Evolutionary conservation across 2,329 filamentous ascomycete species (phyloP).

Genomic region (Nannizziopsis arthrosporioides): DNA sequence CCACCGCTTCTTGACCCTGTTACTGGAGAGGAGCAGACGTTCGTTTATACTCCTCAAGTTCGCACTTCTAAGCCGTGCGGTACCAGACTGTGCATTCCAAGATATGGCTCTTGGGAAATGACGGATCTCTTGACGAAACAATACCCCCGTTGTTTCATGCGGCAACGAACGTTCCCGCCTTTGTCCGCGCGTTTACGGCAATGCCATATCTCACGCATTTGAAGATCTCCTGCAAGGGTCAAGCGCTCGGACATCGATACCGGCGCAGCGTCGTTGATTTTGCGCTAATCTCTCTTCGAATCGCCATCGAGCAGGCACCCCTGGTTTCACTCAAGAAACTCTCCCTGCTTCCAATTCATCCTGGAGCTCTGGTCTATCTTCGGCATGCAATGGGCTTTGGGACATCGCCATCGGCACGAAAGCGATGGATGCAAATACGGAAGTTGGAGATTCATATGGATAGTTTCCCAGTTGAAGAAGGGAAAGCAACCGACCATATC

Average conservation of each 20-base stretch:
- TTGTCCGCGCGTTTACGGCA: conserved; percentile 60
- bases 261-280: conserved; percentile 74
- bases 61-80: conserved; percentile 47
- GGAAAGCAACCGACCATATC: conserved; percentile 53
- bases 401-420: conserved; percentile 56
- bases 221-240: conserved; percentile 63
- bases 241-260: conserved; percentile 57
- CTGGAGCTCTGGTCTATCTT: conserved; percentile 64
- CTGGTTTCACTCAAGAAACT: conserved; percentile 56
- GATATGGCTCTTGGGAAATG: conserved; percentile 68
- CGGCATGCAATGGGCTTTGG: conserved; percentile 65
- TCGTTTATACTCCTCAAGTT: conserved; percentile 68
- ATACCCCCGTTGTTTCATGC: conserved; percentile 85
- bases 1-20: conserved; percentile 70
- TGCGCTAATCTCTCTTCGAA: conserved; percentile 73
- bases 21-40: conserved; percentile 65
- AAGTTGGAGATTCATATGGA: conserved; percentile 63
- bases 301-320: conserved; percentile 64
- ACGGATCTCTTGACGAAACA: conserved; percentile 73
- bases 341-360: conserved; percentile 62
- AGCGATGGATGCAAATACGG: conserved; percentile 66
- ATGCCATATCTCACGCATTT: conserved; percentile 62
- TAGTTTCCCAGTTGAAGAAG: conserved; percentile 38
- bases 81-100: conserved; percentile 49
- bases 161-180: conserved; percentile 74